A percentile compares a stretch with the other conserved stretches of the same genome.
phyloP scores from a whole-genome alignment of 805 yeast genomes.

The Metschnikowia amazonensis region DNA sequence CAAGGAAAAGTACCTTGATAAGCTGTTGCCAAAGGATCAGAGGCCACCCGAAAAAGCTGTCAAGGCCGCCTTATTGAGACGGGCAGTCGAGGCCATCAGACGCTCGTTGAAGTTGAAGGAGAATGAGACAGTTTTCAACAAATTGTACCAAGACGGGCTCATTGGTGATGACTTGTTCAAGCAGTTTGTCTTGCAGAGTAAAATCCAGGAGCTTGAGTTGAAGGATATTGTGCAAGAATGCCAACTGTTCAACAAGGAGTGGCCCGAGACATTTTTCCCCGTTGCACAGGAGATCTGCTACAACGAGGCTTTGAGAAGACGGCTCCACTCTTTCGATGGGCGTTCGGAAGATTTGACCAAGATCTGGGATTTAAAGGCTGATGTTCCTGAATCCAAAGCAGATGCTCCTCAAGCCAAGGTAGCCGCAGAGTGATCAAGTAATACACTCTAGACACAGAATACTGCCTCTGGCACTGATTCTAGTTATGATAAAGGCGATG shows the following conservation, averaged over 20 bases:
- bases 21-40: slow-evolving; percentile 34
- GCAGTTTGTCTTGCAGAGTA: slow-evolving; percentile 71
- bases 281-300: slow-evolving; percentile 86
- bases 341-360: slow-evolving; percentile 31
- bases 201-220: slow-evolving; percentile 77
- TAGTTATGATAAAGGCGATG: too few relatives aligned
- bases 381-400: too few relatives aligned
- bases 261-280: slow-evolving; percentile 75
- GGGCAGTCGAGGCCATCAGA: slow-evolving; percentile 83
- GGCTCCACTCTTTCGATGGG: slow-evolving; percentile 47
- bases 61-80: slow-evolving; percentile 54
- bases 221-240: slow-evolving; percentile 74
- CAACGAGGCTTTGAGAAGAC: slow-evolving; percentile 85
- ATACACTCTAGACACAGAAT: too few relatives aligned
- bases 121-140: slow-evolving; percentile 61
- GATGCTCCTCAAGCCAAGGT: too few relatives aligned
- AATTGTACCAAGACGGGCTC: slow-evolving; percentile 80
- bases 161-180: slow-evolving; percentile 88
- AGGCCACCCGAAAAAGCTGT: slow-evolving; percentile 75
- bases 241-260: slow-evolving; percentile 66
- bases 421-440: too few relatives aligned
- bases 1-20: slow-evolving; percentile 41
- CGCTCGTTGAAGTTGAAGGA: slow-evolving; percentile 81
- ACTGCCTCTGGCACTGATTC: too few relatives aligned
- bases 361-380: slow-evolving; percentile 28